Conservation (phyloP, 2,329 filamentous ascomycete species). For the Fusarium newnesense region DNA sequence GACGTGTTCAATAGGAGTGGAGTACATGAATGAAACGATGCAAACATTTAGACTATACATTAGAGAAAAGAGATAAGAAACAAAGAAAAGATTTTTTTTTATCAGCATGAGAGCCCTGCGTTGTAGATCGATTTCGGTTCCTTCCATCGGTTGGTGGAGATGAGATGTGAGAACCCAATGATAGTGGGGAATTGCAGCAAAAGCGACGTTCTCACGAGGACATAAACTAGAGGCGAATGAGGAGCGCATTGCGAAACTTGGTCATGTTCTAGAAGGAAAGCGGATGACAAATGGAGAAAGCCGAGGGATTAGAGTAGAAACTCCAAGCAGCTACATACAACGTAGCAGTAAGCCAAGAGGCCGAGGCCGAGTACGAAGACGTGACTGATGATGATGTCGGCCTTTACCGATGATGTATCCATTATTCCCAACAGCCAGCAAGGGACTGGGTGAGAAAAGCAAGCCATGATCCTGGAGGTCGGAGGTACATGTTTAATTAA, state of each 20-base stretch:
- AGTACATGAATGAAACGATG: neutral
- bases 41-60: neutral
- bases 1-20: slow-evolving; percentile 17
- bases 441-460: neutral
- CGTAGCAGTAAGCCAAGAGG: neutral
- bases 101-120: slow-evolving; percentile 11
- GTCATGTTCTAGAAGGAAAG: slow-evolving; percentile 38
- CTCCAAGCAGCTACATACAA: neutral
- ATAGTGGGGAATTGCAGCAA: neutral
- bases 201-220: slow-evolving; percentile 13
- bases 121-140: slow-evolving; percentile 27
- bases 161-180: neutral
- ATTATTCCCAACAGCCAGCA: neutral
- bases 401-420: slow-evolving; percentile 10
- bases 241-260: slow-evolving; percentile 26
- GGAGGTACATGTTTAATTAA: neutral
- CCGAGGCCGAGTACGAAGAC: slow-evolving; percentile 24
- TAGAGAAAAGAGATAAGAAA: neutral
- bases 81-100: neutral
- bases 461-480: slow-evolving; percentile 4
- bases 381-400: slow-evolving; percentile 6
- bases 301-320: neutral
- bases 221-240: slow-evolving; percentile 25
- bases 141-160: slow-evolving; percentile 29
- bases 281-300: slow-evolving; percentile 33